Evolutionary conservation across 225 moss, liverwort and hornwort genomes (phyloP), one percentile per base, ranked within the genome.

Genomic region (Pseudoscleropodium purum): DNA sequence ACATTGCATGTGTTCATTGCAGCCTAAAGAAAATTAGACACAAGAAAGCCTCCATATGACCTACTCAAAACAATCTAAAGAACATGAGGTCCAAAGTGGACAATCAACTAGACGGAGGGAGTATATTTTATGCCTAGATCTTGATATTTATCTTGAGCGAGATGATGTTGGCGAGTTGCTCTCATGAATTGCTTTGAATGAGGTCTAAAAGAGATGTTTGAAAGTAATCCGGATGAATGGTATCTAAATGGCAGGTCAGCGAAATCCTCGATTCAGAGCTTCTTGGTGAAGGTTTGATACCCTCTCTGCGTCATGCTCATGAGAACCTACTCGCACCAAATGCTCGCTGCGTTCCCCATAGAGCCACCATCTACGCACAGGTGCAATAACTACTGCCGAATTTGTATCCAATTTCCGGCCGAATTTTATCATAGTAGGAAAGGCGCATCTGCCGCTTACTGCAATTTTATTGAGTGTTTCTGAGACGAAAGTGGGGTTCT

Each of bases 191-290:
- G 25, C n/a, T 85, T 60, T 36, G 36, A 66, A 68, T 76, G 83
- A 69, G 76, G 47, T 54, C 8, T 41, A 1, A 47, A 75, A 67
- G 81, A 85, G 80, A 54, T 29, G n/a, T n/a, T 79, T 70, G 41
- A 57, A 77, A 66, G 63, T 70, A 62, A 67, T 84, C 70, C 43
- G 41, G 49, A n/a, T 81, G 81, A 69, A 75, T 76, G 87, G 29
- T 45, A 70, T 87, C 82, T 88, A 10, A n/a, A 59, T 92, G 88
- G 85, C 92, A 95, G 96, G 84, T 96, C 47, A 96, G 96, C 90
- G 98, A 98, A 89, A 96, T 98, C 74, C 91, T 97, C 64, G 98
- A 98, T 93, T 98, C 98, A 19, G 96, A 97, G 91, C 96, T 98
- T 72, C 91, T 97, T 87, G 98, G 98, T 68, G 98, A 98, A 91